Base-by-base conservation (phyloP, 2,329 filamentous ascomycete genomes). In the Hymenoscyphus occultus region DNA sequence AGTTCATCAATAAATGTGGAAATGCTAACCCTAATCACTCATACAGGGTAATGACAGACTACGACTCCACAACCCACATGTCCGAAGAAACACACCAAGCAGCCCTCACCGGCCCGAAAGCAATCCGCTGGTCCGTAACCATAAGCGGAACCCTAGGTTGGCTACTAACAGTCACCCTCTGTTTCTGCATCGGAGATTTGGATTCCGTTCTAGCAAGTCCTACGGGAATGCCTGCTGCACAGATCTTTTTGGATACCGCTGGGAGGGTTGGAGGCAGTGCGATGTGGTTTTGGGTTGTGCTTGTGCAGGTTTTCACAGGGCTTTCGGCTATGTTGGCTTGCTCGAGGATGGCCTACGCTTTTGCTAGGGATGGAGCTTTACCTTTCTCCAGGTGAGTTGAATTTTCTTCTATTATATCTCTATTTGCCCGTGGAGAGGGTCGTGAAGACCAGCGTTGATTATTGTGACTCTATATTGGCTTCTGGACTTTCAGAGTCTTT, bases 1-100 rank as follows among this genome's bases (percentile, higher is more conserved):
- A 1, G 4, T 35, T 35, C 28, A 9, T 35, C 35, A 35, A 2
- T 35, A 6, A 35, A 35, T 6, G 9, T 5, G 35, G 4, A 35
- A 5, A 35, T 35, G 4, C 35, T 35, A 35, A 35, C 35, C 32
- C 35, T 28, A 35, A 35, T 7, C 1, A 5, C 2, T 35, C 35
- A 7, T 4, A 35, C 4, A 35, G 35, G 83, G 87, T 85, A n/a
- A 88, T 89, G 86, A 89, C 86, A 5, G 86, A 88, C 72, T 89
- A 88, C 72, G 86, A 89, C 70, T 86, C 83, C 57, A 89, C 86
- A 12, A 88, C 86, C 5, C 86, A 89, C 71, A 88, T 89, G 82
- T 87, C 85, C 1, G 86, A 89, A 78, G 86, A 89, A 76, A 88
- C 84, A 0, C 85, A 87, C 68, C 83, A 89, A 72, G 86, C 86